Percentiles rank a stretch among this genome's conserved stretches.
Conservation (phyloP, 257 asterid genomes). For the Primulina eburnea region DNA sequence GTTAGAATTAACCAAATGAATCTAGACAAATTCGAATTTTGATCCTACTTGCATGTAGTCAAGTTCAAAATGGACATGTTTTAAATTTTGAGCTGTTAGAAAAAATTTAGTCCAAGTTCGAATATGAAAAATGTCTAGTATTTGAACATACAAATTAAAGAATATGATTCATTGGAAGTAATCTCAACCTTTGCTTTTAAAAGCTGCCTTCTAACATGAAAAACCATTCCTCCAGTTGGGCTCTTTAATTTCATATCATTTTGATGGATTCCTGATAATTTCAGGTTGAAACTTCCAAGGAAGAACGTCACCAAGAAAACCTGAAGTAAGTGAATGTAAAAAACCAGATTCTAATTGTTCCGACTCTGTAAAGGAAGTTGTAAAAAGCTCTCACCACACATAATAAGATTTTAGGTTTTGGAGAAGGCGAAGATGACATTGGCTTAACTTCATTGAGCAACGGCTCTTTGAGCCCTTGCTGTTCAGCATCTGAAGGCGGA, state of each 20-base stretch:
- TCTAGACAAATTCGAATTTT: background rate
- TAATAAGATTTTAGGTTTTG: constrained; percentile 46
- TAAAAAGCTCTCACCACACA: constrained; percentile 62
- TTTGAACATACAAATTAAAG: background rate
- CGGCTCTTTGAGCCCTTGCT: constrained; percentile 34
- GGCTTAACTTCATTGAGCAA: constrained; percentile 41
- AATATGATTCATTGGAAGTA: constrained; percentile 13
- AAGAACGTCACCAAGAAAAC: constrained; percentile 43
- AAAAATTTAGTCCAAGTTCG: background rate
- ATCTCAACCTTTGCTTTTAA: constrained; percentile 32
- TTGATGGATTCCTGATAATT: constrained; percentile 26
- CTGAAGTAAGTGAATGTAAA: constrained; percentile 38
- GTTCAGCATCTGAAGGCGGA: constrained; percentile 38
- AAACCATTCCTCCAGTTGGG: constrained; percentile 35
- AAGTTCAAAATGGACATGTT: background rate
- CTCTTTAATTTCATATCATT: constrained; percentile 17
- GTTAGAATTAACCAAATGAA: background rate
- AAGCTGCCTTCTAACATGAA: constrained; percentile 47
- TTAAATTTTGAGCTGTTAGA: background rate
- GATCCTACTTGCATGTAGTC: background rate
- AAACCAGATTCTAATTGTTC: constrained; percentile 3
- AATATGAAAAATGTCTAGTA: background rate
- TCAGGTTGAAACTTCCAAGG: constrained; percentile 37
- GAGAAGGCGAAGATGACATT: constrained; percentile 39
- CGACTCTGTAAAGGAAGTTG: background rate